phyloP scores from a whole-genome alignment of 306 rosid genomes.

The Prunus mongolica region DNA sequence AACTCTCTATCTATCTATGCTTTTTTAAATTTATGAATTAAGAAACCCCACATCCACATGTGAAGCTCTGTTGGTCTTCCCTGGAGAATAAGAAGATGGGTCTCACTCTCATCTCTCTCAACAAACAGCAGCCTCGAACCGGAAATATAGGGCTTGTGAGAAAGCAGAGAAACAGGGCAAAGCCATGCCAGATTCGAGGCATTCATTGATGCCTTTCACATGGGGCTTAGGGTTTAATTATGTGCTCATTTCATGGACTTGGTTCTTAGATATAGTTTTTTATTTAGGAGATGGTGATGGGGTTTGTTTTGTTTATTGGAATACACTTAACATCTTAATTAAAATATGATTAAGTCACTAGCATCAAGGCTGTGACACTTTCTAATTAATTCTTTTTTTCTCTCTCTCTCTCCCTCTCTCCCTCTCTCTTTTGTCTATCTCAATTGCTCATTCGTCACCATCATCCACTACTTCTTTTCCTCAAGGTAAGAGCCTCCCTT shows the following conservation, averaged over 20 bases:
- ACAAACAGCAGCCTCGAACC: conserved; percentile 13
- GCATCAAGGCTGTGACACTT: conserved; percentile 27
- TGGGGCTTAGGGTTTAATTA: conserved; percentile 21
- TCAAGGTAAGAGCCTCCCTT: conserved; percentile 19
- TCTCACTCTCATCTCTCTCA: not conserved
- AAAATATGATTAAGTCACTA: conserved; percentile 25
- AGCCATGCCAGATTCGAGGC: conserved; percentile 29
- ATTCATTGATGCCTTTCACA: conserved; percentile 38
- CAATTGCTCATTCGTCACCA: conserved; percentile 14
- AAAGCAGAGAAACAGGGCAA: not conserved
- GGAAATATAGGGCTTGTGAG: conserved; percentile 28
- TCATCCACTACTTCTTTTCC: conserved; percentile 14
- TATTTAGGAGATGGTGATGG: conserved; percentile 20
- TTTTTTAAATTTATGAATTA: not conserved
- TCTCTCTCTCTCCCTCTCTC: no score
- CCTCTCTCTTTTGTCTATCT: not conserved
- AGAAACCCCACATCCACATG: conserved; percentile 27
- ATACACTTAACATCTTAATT: not conserved
- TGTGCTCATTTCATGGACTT: conserved; percentile 27
- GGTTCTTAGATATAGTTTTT: conserved; percentile 16
- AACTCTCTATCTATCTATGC: not conserved
- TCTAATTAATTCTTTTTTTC: not conserved
- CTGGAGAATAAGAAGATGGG: conserved; percentile 19
- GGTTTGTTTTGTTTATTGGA: conserved; percentile 22
- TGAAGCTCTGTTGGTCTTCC: conserved; percentile 19